phyloP scores from a whole-genome alignment of 2,329 filamentous ascomycete genomes.

The Phoma sp. region DNA sequence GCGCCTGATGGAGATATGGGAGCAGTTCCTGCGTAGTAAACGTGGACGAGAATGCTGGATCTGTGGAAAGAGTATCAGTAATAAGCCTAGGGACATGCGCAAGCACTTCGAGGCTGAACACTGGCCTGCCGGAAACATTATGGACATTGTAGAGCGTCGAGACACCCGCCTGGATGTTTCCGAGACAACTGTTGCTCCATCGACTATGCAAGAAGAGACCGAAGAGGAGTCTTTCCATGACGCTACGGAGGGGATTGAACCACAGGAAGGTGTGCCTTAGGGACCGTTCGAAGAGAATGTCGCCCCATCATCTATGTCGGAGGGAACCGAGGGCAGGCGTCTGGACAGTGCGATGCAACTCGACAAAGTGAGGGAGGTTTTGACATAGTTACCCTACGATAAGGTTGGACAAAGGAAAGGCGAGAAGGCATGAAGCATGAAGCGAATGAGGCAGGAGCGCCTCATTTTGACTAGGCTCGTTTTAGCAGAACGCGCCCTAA shows the following conservation, averaged over 20 bases:
- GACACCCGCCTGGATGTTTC: too few species aligned
- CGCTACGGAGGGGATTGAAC: background rate
- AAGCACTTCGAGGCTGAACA: conserved; percentile 22
- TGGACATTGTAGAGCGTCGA: background rate
- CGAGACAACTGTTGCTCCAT: too few species aligned
- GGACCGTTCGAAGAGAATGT: background rate
- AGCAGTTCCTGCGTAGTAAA: conserved; percentile 8
- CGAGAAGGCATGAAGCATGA: too few species aligned
- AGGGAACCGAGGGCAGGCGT: background rate
- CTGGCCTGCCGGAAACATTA: conserved; percentile 8
- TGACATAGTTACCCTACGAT: too few species aligned
- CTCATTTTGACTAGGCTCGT: too few species aligned
- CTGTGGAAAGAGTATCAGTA: conserved; percentile 5
- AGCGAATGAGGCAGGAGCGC: too few species aligned
- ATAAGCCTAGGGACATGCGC: conserved; percentile 11
- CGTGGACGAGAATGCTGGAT: conserved; percentile 20
- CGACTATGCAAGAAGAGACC: background rate
- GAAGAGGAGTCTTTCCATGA: background rate
- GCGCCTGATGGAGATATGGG: conserved; percentile 14
- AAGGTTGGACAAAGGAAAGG: too few species aligned
- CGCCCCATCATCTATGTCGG: too few species aligned
- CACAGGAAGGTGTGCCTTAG: background rate
- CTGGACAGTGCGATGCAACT: background rate
- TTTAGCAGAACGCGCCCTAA: too few species aligned
- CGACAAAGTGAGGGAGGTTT: background rate